Evolutionary conservation across 345 rosid genomes (phyloP).

Genomic region (Ailanthus altissimus): DNA sequence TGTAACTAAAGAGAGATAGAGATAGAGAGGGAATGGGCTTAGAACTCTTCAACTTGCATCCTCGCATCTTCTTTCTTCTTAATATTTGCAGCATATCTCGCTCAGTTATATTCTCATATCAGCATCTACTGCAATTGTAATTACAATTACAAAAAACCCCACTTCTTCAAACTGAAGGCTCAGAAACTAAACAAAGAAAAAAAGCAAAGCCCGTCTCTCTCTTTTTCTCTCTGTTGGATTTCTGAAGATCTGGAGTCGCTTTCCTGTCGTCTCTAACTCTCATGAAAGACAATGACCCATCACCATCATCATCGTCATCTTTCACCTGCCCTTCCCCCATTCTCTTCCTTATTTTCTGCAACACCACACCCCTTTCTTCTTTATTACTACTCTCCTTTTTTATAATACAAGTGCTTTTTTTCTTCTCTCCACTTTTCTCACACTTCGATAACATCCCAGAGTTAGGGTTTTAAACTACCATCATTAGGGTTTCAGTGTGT

Average conservation of each 20-base stretch:
- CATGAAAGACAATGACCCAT: slow-evolving; percentile 59
- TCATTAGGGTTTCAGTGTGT: slow-evolving; percentile 23
- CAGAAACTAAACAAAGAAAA: no score
- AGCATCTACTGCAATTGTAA: no score
- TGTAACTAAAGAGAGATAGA: not conserved
- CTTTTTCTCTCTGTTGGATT: slow-evolving; percentile 33
- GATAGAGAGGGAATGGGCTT: not conserved
- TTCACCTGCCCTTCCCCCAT: slow-evolving; percentile 5
- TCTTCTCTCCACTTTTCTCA: slow-evolving; percentile 20
- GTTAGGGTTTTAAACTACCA: slow-evolving; percentile 11
- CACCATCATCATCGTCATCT: no score
- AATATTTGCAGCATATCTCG: not conserved
- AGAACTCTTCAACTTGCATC: not conserved
- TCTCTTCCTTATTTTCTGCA: slow-evolving; percentile 19
- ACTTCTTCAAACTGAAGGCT: no score
- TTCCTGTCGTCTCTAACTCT: slow-evolving; percentile 68
- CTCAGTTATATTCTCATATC: no score
- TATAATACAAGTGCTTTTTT: slow-evolving; percentile 11
- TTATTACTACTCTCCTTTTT: slow-evolving; percentile 18
- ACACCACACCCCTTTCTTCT: slow-evolving; percentile 15
- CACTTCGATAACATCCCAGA: slow-evolving; percentile 23
- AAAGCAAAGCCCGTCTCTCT: not conserved
- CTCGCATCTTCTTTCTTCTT: not conserved
- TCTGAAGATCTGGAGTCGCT: slow-evolving; percentile 56
- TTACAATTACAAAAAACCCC: no score